Evolutionary conservation across 2,329 filamentous ascomycete species (phyloP).

Genomic region (Colletotrichum eremochloae): DNA sequence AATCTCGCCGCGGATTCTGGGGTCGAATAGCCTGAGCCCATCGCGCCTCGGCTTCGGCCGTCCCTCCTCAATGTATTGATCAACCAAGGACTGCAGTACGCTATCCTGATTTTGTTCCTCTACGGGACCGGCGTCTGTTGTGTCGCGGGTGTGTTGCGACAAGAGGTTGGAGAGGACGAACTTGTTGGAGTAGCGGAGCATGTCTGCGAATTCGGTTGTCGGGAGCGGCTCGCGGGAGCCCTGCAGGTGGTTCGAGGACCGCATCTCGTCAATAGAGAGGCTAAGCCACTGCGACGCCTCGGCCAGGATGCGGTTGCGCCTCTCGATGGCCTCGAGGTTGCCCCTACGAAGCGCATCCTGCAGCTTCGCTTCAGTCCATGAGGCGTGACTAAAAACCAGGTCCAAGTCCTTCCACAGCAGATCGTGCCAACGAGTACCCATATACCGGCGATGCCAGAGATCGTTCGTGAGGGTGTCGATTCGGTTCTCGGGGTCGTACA

Average conservation of each 20-base stretch:
- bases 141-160: constrained; percentile 36
- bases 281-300: constrained; percentile 41
- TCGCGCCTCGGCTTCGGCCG: constrained; percentile 28
- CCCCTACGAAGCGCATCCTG: constrained; percentile 33
- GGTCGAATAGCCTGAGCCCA: constrained; percentile 33
- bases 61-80: constrained; percentile 40
- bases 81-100: constrained; percentile 29
- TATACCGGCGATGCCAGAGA: constrained; percentile 40
- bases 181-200: constrained; percentile 39
- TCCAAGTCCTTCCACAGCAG: constrained; percentile 42
- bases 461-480: constrained; percentile 43
- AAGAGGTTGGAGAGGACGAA: constrained; percentile 36
- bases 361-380: constrained; percentile 34
- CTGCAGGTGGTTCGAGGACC: constrained; percentile 26
- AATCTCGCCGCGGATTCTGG: constrained; percentile 47
- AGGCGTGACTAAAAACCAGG: constrained; percentile 38
- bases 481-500: constrained; percentile 50
- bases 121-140: constrained; percentile 10
- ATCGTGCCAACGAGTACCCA: constrained; percentile 42
- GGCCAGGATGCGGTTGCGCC: constrained; percentile 36
- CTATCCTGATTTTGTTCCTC: constrained; percentile 9
- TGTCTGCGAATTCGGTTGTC: constrained; percentile 40
- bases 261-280: constrained; percentile 40
- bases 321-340: constrained; percentile 32
- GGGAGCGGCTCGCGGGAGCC: constrained; percentile 33